phyloP scores from a whole-genome alignment of 1,284 basidiomycete species.

The Naganishia liquefaciens region DNA sequence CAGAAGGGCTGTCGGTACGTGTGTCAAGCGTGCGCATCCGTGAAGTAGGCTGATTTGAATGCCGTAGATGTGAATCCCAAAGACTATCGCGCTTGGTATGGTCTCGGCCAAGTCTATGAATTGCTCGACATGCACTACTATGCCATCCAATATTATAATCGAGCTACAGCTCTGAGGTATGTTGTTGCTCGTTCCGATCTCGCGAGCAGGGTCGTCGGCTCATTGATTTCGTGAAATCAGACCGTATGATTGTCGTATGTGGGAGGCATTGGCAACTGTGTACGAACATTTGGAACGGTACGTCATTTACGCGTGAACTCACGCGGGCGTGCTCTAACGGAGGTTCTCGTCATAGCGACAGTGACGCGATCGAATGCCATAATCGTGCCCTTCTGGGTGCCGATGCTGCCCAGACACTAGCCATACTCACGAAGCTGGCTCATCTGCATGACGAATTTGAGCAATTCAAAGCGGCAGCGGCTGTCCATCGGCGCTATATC shows the following conservation, averaged over 20 bases:
- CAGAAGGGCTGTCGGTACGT: slow-evolving; percentile 84
- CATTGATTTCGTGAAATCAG: slow-evolving; percentile 54
- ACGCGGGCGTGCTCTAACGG: background rate
- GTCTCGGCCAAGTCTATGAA: slow-evolving; percentile 96
- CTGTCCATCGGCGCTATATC: slow-evolving; percentile 60
- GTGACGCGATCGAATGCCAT: slow-evolving; percentile 84
- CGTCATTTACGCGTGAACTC: slow-evolving; percentile 36
- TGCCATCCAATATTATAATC: slow-evolving; percentile 93
- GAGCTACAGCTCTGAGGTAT: slow-evolving; percentile 85
- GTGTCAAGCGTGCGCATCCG: too few relatives aligned
- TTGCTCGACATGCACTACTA: slow-evolving; percentile 95
- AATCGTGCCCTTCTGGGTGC: slow-evolving; percentile 83
- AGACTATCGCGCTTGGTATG: slow-evolving; percentile 98
- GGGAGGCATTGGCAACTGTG: slow-evolving; percentile 91
- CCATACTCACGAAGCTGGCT: slow-evolving; percentile 71
- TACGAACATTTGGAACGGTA: slow-evolving; percentile 87
- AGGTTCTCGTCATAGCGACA: slow-evolving; percentile 58
- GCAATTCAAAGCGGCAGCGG: slow-evolving; percentile 66
- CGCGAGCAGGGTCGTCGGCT: slow-evolving; percentile 11
- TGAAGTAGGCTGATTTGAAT: background rate
- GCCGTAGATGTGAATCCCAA: slow-evolving; percentile 83
- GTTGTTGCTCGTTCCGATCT: slow-evolving; percentile 36
- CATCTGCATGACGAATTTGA: slow-evolving; percentile 69
- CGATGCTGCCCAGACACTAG: slow-evolving; percentile 73
- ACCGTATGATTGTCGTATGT: slow-evolving; percentile 93